phyloP scores from a whole-genome alignment of 2,329 filamentous ascomycete species.

The Pleoardoris graminearum region DNA sequence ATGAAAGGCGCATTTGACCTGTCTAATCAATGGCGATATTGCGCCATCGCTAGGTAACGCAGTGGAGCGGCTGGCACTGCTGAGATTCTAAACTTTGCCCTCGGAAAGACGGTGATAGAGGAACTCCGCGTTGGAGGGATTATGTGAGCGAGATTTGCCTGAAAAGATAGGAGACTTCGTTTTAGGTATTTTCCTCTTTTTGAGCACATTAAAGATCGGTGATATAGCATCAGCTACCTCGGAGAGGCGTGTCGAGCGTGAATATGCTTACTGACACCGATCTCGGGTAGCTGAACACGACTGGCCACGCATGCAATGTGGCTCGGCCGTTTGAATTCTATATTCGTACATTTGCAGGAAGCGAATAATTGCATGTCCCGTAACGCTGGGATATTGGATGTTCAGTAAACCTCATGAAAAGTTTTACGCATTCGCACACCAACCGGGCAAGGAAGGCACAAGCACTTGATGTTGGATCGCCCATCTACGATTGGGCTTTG shows the following conservation, averaged over 20 bases:
- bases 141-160: neutral
- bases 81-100: neutral
- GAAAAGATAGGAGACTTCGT: neutral
- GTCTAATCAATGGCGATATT: neutral
- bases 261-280: neutral
- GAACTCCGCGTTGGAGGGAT: neutral
- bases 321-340: neutral
- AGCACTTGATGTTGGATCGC: neutral
- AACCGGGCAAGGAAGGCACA: too few relatives aligned
- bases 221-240: neutral
- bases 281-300: neutral
- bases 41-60: neutral
- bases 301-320: neutral
- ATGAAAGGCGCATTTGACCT: neutral
- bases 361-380: neutral
- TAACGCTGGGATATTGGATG: neutral
- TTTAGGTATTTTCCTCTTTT: neutral
- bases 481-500: neutral
- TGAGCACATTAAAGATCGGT: neutral
- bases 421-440: neutral
- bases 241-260: too few relatives aligned
- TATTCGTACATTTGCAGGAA: neutral
- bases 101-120: neutral
- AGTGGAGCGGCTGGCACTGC: neutral
- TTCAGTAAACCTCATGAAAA: neutral